Base-by-base conservation (phyloP, 2,329 filamentous ascomycete genomes). In the Fusarium humuli region DNA sequence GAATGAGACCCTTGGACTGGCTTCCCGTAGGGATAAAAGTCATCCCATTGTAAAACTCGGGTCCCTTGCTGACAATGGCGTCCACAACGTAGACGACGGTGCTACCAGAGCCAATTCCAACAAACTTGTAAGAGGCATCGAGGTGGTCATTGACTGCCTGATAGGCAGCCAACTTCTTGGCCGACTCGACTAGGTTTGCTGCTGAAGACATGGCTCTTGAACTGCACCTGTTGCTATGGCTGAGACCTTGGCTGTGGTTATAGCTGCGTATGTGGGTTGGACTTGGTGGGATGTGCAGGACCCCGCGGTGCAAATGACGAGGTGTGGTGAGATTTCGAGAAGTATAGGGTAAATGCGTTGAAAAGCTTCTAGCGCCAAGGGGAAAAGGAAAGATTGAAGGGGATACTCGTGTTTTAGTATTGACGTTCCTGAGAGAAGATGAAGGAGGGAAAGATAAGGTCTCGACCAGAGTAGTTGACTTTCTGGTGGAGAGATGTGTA, bases 11-110 rank as follows among this genome's bases (percentile, higher is more conserved):
- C 73, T 93, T 93, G 45, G 92, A 96, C 79, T 97, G 94, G 83
- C 91, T 95, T 25, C 96, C 96, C 0, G 96, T 99, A 9, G 96
- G 95, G 30, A 97, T 87, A 81, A 98, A 99, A 77, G 88, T 90
- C 84, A 97, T 97, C 71, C 82, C 78, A 34, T 83, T 80, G 50
- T 87, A 88, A 60, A 87, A 83, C 4, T 80, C 79, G 11, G 81
- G 77, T 7, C 87, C 86, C 56, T 90, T 87, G 57, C 85, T 86
- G 40, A 86, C 86, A 80, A 97, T 95, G 59, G 92, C 92, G 73
- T 94, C 91, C 64, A 96, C 92, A 50, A 95, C 92, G 80, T 95
- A 94, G 75, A 94, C 89, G 69, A 96, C 93, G 22, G 92, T 94
- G 74, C 91, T 92, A 64, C 92, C 92, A 61, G 91, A 94, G 69